phyloP scores from a whole-genome alignment of 371 early-diverging fungal genomes.

The Parasitella parasitica region DNA sequence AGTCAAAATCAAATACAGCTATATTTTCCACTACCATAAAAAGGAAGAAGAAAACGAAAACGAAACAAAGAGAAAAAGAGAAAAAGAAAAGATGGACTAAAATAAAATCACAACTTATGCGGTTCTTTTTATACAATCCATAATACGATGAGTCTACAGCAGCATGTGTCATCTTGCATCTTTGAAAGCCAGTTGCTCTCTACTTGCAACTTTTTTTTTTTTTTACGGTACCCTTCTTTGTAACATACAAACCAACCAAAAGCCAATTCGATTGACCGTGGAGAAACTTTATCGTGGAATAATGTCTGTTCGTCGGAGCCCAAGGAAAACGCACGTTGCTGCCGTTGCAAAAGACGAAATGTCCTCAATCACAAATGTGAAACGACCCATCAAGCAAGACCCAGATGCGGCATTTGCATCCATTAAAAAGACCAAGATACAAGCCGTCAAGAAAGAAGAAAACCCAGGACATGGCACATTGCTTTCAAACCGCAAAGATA shows the following conservation, averaged over 20 bases:
- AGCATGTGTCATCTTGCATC: background rate
- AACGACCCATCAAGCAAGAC: background rate
- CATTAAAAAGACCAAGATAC: background rate
- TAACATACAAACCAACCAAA: constrained; percentile 9
- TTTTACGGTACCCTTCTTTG: background rate
- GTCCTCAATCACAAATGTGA: background rate
- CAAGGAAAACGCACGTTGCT: background rate
- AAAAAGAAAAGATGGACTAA: background rate
- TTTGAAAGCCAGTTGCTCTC: constrained; percentile 1
- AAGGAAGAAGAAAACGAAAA: too few species aligned
- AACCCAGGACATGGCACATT: background rate
- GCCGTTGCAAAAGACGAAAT: background rate
- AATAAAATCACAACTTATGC: too few species aligned
- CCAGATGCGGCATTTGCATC: background rate
- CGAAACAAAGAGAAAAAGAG: background rate
- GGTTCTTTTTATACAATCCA: too few species aligned
- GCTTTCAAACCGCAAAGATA: background rate
- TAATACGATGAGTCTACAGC: too few species aligned
- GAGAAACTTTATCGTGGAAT: background rate
- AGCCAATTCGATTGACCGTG: background rate
- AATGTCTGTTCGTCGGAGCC: constrained; percentile 10
- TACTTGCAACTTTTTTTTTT: background rate
- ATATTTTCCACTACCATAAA: constrained; percentile 12
- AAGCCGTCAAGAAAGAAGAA: background rate
- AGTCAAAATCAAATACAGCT: constrained; percentile 77